phyloP scores from a whole-genome alignment of 163 green algal genomes.

The Chlorella variabilis region DNA sequence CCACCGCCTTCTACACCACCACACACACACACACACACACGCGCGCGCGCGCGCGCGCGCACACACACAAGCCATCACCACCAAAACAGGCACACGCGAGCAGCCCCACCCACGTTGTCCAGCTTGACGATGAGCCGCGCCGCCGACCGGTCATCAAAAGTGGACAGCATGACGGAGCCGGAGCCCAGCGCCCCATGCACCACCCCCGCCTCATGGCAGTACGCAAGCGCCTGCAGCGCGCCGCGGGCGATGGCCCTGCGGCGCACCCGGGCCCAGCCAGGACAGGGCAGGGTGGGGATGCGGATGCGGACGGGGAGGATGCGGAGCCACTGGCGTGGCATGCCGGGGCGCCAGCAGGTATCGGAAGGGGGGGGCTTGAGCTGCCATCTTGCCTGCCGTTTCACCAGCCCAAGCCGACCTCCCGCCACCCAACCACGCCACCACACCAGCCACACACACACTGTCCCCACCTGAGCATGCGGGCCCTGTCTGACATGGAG shows the following conservation, averaged over 20 bases:
- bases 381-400: not conserved
- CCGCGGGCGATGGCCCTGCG: constrained; percentile 50
- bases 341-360: too few relatives aligned
- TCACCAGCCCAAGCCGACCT: not conserved
- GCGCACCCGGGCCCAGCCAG: not conserved
- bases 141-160: constrained; percentile 57
- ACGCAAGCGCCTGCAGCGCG: constrained; percentile 18
- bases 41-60: too few relatives aligned
- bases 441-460: too few relatives aligned
- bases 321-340: too few relatives aligned
- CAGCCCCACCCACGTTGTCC: constrained; percentile 85
- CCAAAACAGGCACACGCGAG: constrained; percentile 48
- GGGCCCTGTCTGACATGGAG: not conserved
- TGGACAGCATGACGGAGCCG: constrained; percentile 73
- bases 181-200: constrained; percentile 79
- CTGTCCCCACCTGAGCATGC: constrained; percentile 54
- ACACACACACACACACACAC: too few relatives aligned
- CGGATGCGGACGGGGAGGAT: too few relatives aligned
- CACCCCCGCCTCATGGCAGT: constrained; percentile 52
- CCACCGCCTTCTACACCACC: too few relatives aligned
- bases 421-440: too few relatives aligned
- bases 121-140: constrained; percentile 78
- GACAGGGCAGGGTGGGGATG: too few relatives aligned
- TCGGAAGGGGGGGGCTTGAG: too few relatives aligned
- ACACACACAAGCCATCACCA: not conserved